A percentile compares a stretch with the other conserved stretches of the same genome.
Conservation (phyloP, 306 rosid species). For the Boehmeria nivea region DNA sequence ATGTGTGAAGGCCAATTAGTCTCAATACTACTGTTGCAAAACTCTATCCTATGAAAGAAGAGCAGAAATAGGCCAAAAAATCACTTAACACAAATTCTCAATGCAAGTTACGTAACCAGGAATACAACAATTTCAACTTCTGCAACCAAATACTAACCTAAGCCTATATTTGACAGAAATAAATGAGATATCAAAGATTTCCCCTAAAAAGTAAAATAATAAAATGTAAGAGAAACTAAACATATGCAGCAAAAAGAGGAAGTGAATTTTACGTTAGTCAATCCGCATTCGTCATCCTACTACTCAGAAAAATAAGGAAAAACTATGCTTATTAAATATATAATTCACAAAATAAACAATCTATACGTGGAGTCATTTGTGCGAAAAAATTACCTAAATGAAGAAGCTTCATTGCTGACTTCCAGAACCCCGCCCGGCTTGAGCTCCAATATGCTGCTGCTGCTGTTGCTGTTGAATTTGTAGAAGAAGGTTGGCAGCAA, state of each 20-base stretch:
- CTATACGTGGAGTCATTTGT: constrained; percentile 12
- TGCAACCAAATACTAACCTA: too few species aligned
- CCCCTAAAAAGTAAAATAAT: constrained; percentile 4
- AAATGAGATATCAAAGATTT: too few species aligned
- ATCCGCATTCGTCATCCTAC: too few species aligned
- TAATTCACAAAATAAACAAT: constrained; percentile 5
- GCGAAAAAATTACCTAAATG: constrained; percentile 44
- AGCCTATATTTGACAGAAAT: too few species aligned
- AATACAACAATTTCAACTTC: too few species aligned
- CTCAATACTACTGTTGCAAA: not conserved
- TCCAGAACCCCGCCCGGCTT: constrained; percentile 65
- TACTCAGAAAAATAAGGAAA: constrained; percentile 13
- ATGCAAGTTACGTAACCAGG: too few species aligned
- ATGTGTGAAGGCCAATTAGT: too few species aligned
- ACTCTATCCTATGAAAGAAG: not conserved
- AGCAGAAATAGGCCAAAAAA: too few species aligned
- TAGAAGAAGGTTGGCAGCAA: constrained; percentile 90
- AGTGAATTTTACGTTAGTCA: too few species aligned
- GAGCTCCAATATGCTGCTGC: constrained; percentile 46
- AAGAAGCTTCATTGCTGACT: constrained; percentile 50
- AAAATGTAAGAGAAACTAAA: constrained; percentile 4
- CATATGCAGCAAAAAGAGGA: constrained; percentile 17
- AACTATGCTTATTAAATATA: constrained; percentile 16
- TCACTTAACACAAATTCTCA: constrained; percentile 8
- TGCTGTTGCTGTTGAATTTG: constrained; percentile 85